phyloP scores from a whole-genome alignment of 257 asterid species.

The Solanum pinnatisectum region DNA sequence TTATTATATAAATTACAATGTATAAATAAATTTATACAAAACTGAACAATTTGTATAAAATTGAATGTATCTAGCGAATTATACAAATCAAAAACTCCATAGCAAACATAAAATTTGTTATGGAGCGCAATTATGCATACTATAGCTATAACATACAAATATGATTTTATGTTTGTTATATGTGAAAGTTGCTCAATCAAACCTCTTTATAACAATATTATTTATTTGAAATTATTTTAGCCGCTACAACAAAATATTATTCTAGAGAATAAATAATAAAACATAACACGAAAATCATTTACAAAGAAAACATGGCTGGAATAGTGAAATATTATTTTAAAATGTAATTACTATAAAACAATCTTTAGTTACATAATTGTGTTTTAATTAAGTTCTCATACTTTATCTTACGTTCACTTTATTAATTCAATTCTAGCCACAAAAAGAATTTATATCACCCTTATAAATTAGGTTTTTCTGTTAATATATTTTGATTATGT shows the following conservation, averaged over 20 bases:
- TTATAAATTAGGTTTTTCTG: not conserved
- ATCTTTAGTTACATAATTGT: not conserved
- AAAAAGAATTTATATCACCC: not conserved
- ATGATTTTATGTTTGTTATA: too few relatives aligned
- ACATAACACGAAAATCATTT: not conserved
- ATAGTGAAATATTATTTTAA: not conserved
- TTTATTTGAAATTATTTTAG: not conserved
- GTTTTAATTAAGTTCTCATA: not conserved
- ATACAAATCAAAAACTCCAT: too few relatives aligned
- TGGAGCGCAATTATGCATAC: too few relatives aligned
- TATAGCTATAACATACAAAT: too few relatives aligned
- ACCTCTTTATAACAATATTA: not conserved
- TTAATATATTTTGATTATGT: not conserved
- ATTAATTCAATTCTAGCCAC: not conserved
- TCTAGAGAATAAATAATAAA: not conserved
- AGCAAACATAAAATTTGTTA: too few relatives aligned
- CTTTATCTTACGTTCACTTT: not conserved
- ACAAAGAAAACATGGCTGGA: fast-evolving
- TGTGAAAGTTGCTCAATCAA: not conserved
- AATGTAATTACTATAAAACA: not conserved
- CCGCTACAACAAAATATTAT: not conserved
- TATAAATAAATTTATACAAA: too few relatives aligned
- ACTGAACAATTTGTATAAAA: too few relatives aligned
- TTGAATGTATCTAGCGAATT: too few relatives aligned
- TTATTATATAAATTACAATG: too few relatives aligned